phyloP scores from a whole-genome alignment of 2,329 filamentous ascomycete genomes.

The Aspergillus caelatus region DNA sequence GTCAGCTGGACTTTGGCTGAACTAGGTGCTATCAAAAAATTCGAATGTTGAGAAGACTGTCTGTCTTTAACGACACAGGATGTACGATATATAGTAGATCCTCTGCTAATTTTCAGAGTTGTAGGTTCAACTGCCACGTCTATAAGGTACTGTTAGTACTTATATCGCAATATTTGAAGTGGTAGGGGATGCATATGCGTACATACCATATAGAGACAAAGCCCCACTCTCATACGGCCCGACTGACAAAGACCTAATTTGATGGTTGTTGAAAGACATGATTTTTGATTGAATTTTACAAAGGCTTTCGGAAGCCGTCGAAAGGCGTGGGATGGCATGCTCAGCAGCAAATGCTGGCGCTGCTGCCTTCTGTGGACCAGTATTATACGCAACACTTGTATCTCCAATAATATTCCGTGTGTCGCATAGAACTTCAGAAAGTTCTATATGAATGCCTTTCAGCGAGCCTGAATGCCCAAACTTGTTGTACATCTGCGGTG shows the following conservation, averaged over 20 bases:
- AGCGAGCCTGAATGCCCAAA: neutral
- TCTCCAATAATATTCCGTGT: neutral
- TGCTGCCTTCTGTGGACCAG: neutral
- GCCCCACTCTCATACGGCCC: neutral
- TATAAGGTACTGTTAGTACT: neutral
- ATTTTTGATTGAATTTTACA: no score
- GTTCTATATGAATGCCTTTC: neutral
- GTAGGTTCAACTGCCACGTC: neutral
- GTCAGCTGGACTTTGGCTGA: neutral
- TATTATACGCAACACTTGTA: neutral
- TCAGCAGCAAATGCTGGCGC: neutral
- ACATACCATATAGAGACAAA: neutral
- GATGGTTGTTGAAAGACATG: neutral
- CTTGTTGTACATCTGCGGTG: neutral
- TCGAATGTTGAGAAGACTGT: neutral
- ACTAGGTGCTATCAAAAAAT: neutral
- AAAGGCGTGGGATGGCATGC: neutral
- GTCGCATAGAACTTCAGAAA: neutral
- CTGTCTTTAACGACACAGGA: neutral
- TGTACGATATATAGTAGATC: neutral
- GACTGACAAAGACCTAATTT: no score
- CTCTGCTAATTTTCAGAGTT: neutral
- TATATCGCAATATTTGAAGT: neutral
- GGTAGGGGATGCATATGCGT: neutral
- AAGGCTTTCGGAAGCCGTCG: neutral